A percentile compares a stretch with the other conserved stretches of the same genome.
Evolutionary conservation across 108 stramenopile genomes (phyloP).

Genomic region (Stephanodiscus triporus): DNA sequence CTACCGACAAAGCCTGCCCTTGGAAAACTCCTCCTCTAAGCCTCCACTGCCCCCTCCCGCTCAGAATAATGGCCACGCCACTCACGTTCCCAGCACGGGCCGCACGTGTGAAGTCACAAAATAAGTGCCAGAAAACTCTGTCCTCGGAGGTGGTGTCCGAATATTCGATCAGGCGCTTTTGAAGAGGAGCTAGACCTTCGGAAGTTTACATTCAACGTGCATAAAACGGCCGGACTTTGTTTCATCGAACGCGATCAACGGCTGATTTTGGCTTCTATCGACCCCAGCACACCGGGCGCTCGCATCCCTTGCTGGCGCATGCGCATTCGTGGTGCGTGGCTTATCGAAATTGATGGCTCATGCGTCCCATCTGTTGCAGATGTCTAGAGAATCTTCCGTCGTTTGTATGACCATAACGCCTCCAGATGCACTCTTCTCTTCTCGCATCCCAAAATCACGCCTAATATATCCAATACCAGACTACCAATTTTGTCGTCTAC

Average conservation of each 20-base stretch:
- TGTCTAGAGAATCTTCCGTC: too few species aligned
- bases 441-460: neutral
- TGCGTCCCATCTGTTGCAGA: too few species aligned
- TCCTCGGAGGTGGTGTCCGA: too few species aligned
- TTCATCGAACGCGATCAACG: neutral
- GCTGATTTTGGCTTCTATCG: neutral
- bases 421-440: neutral
- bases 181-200: too few species aligned
- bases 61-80: neutral
- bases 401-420: too few species aligned
- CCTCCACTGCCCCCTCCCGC: neutral
- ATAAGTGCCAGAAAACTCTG: too few species aligned
- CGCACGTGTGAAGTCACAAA: too few species aligned
- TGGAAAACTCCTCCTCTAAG: neutral
- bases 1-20: neutral
- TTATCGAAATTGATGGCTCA: neutral
- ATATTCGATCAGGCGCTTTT: too few species aligned
- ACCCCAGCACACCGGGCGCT: neutral
- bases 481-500: neutral
- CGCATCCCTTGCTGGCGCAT: neutral
- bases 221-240: neutral
- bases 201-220: too few species aligned
- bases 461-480: neutral
- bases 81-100: neutral
- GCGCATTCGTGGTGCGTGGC: slow-evolving; percentile 2